phyloP scores from a whole-genome alignment of 2,329 filamentous ascomycete species.

The Talaromyces sp. region DNA sequence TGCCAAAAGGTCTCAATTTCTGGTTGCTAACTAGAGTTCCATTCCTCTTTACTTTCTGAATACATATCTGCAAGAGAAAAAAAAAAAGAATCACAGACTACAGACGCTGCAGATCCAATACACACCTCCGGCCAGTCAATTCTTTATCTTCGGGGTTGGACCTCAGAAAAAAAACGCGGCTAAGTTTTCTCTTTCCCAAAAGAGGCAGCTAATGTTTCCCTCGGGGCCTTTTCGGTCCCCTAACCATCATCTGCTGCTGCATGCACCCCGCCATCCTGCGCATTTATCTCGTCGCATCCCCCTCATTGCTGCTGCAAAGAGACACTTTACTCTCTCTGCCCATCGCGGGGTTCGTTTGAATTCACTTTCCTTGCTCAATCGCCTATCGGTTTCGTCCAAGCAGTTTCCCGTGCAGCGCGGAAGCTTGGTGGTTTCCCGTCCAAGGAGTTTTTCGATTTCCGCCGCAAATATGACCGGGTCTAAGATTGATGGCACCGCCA shows the following conservation, averaged over 20 bases:
- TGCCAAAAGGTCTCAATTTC: background rate
- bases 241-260: conserved; percentile 9
- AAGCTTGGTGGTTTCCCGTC: conserved; percentile 14
- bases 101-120: background rate
- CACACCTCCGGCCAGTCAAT: background rate
- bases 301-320: conserved; percentile 7
- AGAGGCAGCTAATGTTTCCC: conserved; percentile 18
- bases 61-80: background rate
- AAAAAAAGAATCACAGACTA: no score
- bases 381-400: background rate
- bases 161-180: background rate
- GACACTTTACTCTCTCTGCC: conserved; percentile 7
- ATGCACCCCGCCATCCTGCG: conserved; percentile 18
- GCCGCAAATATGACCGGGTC: conserved; percentile 70
- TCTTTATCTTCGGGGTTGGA: conserved; percentile 2
- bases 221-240: conserved; percentile 15
- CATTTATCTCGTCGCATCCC: conserved; percentile 11
- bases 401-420: background rate
- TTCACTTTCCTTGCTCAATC: background rate
- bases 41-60: background rate
- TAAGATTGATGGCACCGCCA: conserved; percentile 93
- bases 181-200: conserved; percentile 10
- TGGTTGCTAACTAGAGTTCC: background rate
- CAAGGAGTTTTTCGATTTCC: conserved; percentile 33
- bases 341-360: conserved; percentile 1